Evolutionary conservation across 2,329 filamentous ascomycete genomes (phyloP).

Genomic region (Aspergillus felis): DNA sequence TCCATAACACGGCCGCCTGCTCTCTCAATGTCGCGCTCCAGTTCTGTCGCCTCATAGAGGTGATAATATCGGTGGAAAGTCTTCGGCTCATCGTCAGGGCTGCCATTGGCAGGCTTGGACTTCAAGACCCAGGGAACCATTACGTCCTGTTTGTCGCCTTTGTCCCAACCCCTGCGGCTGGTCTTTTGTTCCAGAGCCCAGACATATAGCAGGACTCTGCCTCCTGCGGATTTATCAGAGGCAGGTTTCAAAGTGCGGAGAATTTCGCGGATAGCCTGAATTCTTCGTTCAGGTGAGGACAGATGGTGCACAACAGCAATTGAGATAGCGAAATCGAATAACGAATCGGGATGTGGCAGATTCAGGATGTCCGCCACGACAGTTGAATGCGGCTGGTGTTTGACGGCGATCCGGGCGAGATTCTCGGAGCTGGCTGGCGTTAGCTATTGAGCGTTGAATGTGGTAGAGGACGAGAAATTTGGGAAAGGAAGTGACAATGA

Average conservation of each 20-base stretch:
- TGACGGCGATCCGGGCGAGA: slow-evolving; percentile 54
- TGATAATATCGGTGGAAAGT: slow-evolving; percentile 93
- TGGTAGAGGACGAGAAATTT: background rate
- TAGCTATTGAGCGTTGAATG: slow-evolving; percentile 5
- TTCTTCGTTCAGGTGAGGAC: slow-evolving; percentile 68
- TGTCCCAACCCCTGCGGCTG: slow-evolving; percentile 85
- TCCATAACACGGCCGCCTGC: slow-evolving; percentile 74
- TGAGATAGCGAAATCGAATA: slow-evolving; percentile 84
- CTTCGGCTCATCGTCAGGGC: slow-evolving; percentile 26
- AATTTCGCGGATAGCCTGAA: slow-evolving; percentile 68
- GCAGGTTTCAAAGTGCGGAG: slow-evolving; percentile 57
- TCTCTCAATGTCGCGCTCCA: slow-evolving; percentile 71
- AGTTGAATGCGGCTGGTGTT: slow-evolving; percentile 61
- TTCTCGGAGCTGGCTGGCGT: slow-evolving; percentile 55
- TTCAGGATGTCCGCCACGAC: slow-evolving; percentile 76
- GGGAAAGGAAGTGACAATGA: background rate
- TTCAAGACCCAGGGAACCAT: slow-evolving; percentile 92
- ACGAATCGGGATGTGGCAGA: slow-evolving; percentile 67
- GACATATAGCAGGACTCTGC: slow-evolving; percentile 77
- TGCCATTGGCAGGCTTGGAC: slow-evolving; percentile 21
- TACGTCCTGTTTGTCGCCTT: slow-evolving; percentile 78
- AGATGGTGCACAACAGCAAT: slow-evolving; percentile 95
- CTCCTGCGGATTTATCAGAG: slow-evolving; percentile 37
- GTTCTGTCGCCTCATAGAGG: slow-evolving; percentile 78
- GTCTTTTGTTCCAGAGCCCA: slow-evolving; percentile 92